phyloP scores from a whole-genome alignment of 1,284 basidiomycete species.

The Pulveroboletus sp. region DNA sequence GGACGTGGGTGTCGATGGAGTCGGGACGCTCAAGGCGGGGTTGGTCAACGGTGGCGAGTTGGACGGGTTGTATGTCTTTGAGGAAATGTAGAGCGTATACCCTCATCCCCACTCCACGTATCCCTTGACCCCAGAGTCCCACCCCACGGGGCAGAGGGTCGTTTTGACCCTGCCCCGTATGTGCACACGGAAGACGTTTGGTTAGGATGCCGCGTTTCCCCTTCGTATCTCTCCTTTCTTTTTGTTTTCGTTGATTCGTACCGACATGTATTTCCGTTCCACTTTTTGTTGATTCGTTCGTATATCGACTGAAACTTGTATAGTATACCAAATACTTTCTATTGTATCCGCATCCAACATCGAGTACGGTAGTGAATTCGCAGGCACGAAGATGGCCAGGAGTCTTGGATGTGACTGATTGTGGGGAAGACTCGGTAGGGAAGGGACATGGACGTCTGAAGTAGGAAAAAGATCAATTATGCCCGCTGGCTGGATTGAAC shows the following conservation, averaged over 20 bases:
- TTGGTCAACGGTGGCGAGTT: conserved; percentile 34
- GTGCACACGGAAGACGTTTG: background rate
- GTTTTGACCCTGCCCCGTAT: background rate
- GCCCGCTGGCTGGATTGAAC: conserved; percentile 57
- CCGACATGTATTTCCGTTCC: conserved; percentile 16
- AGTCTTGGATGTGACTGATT: too few species aligned
- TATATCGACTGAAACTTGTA: conserved; percentile 26
- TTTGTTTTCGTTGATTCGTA: background rate
- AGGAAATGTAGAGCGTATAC: conserved; percentile 16
- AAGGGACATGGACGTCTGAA: too few species aligned
- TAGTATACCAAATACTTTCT: conserved; percentile 20
- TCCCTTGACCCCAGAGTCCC: too few species aligned
- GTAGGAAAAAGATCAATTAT: background rate
- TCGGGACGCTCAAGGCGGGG: conserved; percentile 30
- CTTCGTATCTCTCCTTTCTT: background rate
- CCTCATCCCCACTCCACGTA: background rate
- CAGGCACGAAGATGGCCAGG: too few species aligned
- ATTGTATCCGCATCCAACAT: background rate
- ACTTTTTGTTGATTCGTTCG: background rate
- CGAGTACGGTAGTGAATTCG: background rate
- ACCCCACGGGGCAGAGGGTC: conserved; percentile 19
- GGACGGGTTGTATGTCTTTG: conserved; percentile 36
- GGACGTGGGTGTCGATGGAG: conserved; percentile 22
- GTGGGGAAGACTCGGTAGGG: too few species aligned
- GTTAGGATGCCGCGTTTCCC: too few species aligned